phyloP scores from a whole-genome alignment of 441 rosid species.

The Adansonia gregorii region DNA sequence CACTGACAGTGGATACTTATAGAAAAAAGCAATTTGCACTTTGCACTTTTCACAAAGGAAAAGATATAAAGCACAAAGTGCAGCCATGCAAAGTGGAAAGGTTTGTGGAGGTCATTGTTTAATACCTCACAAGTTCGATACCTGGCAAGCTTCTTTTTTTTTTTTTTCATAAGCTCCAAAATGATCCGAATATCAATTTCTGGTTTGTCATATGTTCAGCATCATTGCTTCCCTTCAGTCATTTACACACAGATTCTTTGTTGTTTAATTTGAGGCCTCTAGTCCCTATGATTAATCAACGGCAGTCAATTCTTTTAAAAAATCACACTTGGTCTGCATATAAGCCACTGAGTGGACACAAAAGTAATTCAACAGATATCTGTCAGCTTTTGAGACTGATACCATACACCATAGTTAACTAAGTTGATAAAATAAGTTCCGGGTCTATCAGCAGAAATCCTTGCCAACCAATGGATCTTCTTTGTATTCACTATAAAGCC shows the following conservation, averaged over 20 bases:
- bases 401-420: too few relatives aligned
- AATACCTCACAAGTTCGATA: neutral
- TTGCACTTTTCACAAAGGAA: constrained; percentile 16
- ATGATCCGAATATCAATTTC: constrained; percentile 14
- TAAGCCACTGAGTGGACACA: neutral
- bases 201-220: constrained; percentile 10
- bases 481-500: too few relatives aligned
- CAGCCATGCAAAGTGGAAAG: constrained; percentile 17
- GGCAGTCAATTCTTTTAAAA: too few relatives aligned
- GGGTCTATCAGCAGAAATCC: too few relatives aligned
- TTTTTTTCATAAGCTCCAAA: neutral
- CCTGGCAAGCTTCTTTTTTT: neutral
- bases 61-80: constrained; percentile 21
- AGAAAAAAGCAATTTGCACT: constrained; percentile 25
- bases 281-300: too few relatives aligned
- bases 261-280: neutral
- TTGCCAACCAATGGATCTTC: too few relatives aligned
- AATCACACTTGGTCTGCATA: too few relatives aligned
- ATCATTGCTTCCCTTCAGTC: constrained; percentile 19
- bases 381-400: too few relatives aligned
- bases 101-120: constrained; percentile 15
- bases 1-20: constrained; percentile 20
- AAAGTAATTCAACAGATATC: too few relatives aligned
- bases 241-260: neutral
- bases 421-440: too few relatives aligned